phyloP scores from a whole-genome alignment of 352 stramenopile species.

The Phytophthora podocarpi region DNA sequence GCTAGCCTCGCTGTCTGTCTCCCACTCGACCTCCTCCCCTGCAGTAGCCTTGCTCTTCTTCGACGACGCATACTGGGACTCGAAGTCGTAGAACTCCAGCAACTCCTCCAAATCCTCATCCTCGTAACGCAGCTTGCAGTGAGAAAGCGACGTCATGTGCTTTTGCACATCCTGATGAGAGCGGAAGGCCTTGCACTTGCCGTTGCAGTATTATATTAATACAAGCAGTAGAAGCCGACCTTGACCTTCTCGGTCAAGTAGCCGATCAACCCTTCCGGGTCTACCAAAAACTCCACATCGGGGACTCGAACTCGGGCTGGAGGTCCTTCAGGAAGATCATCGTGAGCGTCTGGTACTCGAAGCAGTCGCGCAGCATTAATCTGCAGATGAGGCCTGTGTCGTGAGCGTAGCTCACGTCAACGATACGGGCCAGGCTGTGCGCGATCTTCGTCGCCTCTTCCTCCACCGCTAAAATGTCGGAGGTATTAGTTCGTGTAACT shows the following conservation, averaged over 20 bases:
- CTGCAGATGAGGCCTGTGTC: slow-evolving; percentile 76
- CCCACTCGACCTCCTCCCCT: slow-evolving; percentile 67
- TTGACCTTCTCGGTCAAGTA: slow-evolving; percentile 97
- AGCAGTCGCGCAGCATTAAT: slow-evolving; percentile 82
- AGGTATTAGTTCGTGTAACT: no score
- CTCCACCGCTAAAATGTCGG: slow-evolving; percentile 28
- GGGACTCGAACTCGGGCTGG: slow-evolving; percentile 84
- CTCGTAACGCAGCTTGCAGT: slow-evolving; percentile 93
- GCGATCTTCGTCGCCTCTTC: slow-evolving; percentile 19
- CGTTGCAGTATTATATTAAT: no score
- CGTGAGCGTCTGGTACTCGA: slow-evolving; percentile 66
- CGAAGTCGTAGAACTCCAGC: slow-evolving; percentile 93
- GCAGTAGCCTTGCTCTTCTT: slow-evolving; percentile 40
- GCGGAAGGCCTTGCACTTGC: slow-evolving; percentile 89
- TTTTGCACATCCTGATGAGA: slow-evolving; percentile 91
- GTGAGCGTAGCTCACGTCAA: slow-evolving; percentile 24
- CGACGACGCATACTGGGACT: slow-evolving; percentile 65
- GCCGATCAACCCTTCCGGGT: slow-evolving; percentile 89
- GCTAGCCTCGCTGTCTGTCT: slow-evolving; percentile 83
- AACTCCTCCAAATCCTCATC: slow-evolving; percentile 92
- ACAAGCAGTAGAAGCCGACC: slow-evolving; percentile 94
- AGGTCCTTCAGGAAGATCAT: slow-evolving; percentile 70
- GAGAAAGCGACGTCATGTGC: slow-evolving; percentile 94
- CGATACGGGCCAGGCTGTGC: neutral
- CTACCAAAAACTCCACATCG: slow-evolving; percentile 92